phyloP scores from a whole-genome alignment of 345 rosid genomes.

The Heritiera littoralis region DNA sequence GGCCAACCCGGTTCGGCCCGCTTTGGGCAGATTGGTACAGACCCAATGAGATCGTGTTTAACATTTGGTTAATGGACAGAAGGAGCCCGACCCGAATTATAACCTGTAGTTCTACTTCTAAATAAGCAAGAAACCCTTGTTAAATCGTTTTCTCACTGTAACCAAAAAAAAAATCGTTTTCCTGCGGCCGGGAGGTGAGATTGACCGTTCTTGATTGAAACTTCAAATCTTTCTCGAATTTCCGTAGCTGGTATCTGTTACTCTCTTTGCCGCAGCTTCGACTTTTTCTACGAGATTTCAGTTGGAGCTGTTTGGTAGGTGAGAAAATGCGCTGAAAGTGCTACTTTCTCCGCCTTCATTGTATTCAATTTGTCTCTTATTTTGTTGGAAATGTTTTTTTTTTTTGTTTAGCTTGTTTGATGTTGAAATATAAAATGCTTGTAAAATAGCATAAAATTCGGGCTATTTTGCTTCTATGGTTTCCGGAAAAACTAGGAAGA shows the following conservation, averaged over 20 bases:
- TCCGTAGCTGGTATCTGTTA: neutral
- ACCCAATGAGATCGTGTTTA: neutral
- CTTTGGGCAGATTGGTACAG: neutral
- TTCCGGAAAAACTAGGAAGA: neutral
- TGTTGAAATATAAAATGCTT: neutral
- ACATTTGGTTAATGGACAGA: neutral
- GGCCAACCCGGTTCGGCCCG: neutral
- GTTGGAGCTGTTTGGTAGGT: conserved; percentile 34
- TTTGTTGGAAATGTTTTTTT: too few species aligned
- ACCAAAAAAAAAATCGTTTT: neutral
- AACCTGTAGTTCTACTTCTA: neutral
- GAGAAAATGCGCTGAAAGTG: conserved; percentile 13
- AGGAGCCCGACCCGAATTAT: neutral
- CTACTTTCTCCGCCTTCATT: neutral
- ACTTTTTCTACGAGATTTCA: conserved; percentile 7
- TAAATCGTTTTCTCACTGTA: neutral
- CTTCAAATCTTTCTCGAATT: neutral
- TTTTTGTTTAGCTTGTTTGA: neutral
- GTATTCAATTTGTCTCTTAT: neutral
- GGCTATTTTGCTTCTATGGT: neutral
- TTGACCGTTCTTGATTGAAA: neutral
- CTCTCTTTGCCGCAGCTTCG: conserved; percentile 15
- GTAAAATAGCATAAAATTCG: neutral
- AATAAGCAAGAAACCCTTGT: neutral
- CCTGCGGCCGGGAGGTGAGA: neutral